Conservation (phyloP, 352 stramenopile genomes). For the Aphanomyces stellatus region DNA sequence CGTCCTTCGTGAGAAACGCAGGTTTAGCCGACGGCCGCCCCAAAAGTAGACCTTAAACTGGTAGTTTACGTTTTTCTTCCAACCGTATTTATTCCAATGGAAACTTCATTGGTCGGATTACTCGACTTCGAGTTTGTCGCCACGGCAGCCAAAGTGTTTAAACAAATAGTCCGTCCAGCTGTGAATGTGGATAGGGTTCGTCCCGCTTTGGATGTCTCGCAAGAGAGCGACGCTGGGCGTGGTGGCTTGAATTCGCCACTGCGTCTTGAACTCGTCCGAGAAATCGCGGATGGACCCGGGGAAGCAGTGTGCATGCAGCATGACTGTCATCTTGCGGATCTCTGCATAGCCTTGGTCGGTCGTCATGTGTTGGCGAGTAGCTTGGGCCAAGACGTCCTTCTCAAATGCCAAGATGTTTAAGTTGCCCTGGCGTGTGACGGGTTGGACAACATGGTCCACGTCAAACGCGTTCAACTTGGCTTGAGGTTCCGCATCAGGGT, state of each 20-base stretch:
- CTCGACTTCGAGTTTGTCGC: too few relatives aligned
- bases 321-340: constrained; percentile 39
- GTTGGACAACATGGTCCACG: not conserved
- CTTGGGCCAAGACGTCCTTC: not conserved
- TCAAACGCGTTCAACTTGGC: not conserved
- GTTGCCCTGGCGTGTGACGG: not conserved
- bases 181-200: not conserved
- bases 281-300: constrained; percentile 32
- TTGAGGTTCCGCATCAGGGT: not conserved
- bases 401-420: not conserved
- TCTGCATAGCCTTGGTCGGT: constrained; percentile 28
- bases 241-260: not conserved
- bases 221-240: not conserved
- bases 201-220: not conserved
- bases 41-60: too few relatives aligned
- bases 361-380: not conserved
- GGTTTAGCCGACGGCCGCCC: too few relatives aligned
- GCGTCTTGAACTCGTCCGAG: constrained; percentile 16
- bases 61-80: too few relatives aligned
- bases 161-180: not conserved
- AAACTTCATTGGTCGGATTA: too few relatives aligned
- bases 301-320: constrained; percentile 44
- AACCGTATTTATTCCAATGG: too few relatives aligned
- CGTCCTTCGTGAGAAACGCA: too few relatives aligned
- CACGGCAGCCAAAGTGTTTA: not conserved